A percentile compares a stretch with the other conserved stretches of the same genome.
Evolutionary conservation across 2,329 filamentous ascomycete species (phyloP).

Genomic region (Colletotrichum chlorophyti): DNA sequence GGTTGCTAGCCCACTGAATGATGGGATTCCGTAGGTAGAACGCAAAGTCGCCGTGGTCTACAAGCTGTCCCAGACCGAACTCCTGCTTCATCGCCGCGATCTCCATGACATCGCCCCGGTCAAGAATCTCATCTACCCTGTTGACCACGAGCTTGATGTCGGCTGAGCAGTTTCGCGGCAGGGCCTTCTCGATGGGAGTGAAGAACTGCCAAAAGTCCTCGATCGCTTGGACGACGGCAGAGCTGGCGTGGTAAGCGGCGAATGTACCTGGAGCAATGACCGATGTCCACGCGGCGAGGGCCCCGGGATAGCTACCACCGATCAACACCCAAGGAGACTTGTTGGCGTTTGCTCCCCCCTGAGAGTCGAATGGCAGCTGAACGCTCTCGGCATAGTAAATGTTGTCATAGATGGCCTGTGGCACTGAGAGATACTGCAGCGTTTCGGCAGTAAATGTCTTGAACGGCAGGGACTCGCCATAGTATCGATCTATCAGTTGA

Average conservation of each 20-base stretch:
- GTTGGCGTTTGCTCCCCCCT: conserved; percentile 37
- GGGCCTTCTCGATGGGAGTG: conserved; percentile 47
- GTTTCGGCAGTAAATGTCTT: conserved; percentile 23
- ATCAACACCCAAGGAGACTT: conserved; percentile 59
- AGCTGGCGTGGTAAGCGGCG: conserved; percentile 58
- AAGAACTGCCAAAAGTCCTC: conserved; percentile 56
- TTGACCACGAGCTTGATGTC: conserved; percentile 53
- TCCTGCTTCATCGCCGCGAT: conserved; percentile 18
- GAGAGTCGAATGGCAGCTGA: conserved; percentile 45
- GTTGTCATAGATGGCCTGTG: conserved; percentile 25
- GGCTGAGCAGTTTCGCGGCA: conserved; percentile 46
- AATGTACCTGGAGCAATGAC: conserved; percentile 53
- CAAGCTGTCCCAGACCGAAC: conserved; percentile 9
- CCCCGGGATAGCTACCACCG: conserved; percentile 59
- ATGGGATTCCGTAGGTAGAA: conserved; percentile 4
- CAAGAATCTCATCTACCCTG: conserved; percentile 50
- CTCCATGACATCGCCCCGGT: conserved; percentile 15
- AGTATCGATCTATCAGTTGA: conserved; percentile 19
- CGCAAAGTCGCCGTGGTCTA: conserved; percentile 16
- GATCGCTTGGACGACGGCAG: conserved; percentile 54
- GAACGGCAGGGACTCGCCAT: conserved; percentile 20
- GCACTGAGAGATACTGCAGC: conserved; percentile 19
- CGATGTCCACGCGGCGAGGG: conserved; percentile 55
- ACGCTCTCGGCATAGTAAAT: conserved; percentile 34
- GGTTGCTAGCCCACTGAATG: conserved; percentile 1